These are phyloP conservation scores for Teratosphaeria gauchensis DNA, from an alignment of 2,329 filamentous ascomycete species.

Conservation along the genomic window DNA sequence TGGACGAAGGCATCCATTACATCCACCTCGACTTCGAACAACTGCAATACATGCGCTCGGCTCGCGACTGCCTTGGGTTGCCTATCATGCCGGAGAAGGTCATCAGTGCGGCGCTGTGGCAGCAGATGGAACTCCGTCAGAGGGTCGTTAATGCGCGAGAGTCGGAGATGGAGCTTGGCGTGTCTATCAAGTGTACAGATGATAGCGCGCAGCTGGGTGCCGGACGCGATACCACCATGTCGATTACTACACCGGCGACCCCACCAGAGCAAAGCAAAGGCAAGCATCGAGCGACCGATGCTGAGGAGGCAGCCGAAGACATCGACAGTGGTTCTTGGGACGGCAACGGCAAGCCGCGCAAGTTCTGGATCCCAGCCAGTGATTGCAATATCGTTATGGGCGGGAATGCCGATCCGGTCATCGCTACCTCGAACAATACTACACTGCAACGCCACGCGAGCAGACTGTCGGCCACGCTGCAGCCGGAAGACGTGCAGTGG, in stretches of 20 bases:
- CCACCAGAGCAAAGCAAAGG: constrained; percentile 28
- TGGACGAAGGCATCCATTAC: constrained; percentile 52
- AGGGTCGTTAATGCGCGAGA: constrained; percentile 45
- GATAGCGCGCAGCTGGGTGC: constrained; percentile 9
- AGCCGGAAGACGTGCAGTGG: constrained; percentile 48
- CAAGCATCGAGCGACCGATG: constrained; percentile 31
- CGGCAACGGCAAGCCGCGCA: constrained; percentile 43
- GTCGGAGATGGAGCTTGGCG: constrained; percentile 42
- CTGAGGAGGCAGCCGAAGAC: constrained; percentile 7
- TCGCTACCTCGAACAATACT: constrained; percentile 34
- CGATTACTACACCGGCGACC: constrained; percentile 14
- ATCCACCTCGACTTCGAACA: constrained; percentile 51
- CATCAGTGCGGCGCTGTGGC: constrained; percentile 48
- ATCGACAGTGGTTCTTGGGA: constrained; percentile 43
- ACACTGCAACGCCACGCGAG: constrained; percentile 37
- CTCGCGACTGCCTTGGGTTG: constrained; percentile 44
- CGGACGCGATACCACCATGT: constrained; percentile 19
- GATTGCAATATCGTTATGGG: constrained; percentile 48
- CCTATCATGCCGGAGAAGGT: constrained; percentile 47
- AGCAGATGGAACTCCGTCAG: constrained; percentile 47
- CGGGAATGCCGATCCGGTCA: constrained; percentile 43
- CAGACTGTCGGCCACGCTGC: constrained; percentile 41
- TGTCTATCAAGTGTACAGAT: constrained; percentile 36
- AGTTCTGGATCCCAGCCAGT: constrained; percentile 48
- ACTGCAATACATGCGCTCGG: constrained; percentile 43